A percentile compares a stretch with the other conserved stretches of the same genome.
phyloP scores from a whole-genome alignment of 805 yeast species.

The Candida endomychidarum region DNA sequence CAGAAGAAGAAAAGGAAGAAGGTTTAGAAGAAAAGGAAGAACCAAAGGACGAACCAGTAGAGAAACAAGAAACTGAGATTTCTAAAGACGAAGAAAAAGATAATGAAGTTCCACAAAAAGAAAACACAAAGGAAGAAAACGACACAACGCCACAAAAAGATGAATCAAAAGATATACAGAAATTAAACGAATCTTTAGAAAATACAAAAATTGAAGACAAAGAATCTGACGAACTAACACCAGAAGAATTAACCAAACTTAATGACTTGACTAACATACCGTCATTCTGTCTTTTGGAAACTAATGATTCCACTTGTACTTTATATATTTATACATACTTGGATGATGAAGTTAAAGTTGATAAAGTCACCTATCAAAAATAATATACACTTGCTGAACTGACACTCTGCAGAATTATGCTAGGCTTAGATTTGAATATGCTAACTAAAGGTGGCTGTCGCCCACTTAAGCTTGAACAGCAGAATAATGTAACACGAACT shows the following conservation, averaged over 20 bases:
- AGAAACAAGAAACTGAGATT: no score
- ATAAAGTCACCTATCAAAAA: constrained; percentile 58
- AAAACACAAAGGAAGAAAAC: no score
- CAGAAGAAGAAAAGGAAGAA: constrained; percentile 33
- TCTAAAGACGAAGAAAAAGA: constrained; percentile 23
- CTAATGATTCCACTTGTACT: constrained; percentile 76
- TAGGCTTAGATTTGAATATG: no score
- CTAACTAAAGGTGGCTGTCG: no score
- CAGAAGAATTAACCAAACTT: constrained; percentile 11
- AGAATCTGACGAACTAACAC: constrained; percentile 5
- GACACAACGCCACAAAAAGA: constrained; percentile 4
- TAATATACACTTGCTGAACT: constrained; percentile 2
- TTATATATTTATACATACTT: constrained; percentile 81
- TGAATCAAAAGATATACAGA: not conserved
- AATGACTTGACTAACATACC: constrained; percentile 50
- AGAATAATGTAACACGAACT: constrained; percentile 54
- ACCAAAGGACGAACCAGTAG: constrained; percentile 29
- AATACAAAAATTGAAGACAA: not conserved
- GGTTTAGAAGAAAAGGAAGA: constrained; percentile 41
- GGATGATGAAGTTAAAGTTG: constrained; percentile 85
- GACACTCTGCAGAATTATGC: no score
- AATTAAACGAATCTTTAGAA: constrained; percentile 2
- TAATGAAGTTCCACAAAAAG: constrained; percentile 18
- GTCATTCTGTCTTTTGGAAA: constrained; percentile 84
- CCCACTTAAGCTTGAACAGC: constrained; percentile 27